These are phyloP conservation scores for Veloporphyrellus conicus DNA, from an alignment of 1,284 basidiomycete genomes.

Conservation along the genomic window DNA sequence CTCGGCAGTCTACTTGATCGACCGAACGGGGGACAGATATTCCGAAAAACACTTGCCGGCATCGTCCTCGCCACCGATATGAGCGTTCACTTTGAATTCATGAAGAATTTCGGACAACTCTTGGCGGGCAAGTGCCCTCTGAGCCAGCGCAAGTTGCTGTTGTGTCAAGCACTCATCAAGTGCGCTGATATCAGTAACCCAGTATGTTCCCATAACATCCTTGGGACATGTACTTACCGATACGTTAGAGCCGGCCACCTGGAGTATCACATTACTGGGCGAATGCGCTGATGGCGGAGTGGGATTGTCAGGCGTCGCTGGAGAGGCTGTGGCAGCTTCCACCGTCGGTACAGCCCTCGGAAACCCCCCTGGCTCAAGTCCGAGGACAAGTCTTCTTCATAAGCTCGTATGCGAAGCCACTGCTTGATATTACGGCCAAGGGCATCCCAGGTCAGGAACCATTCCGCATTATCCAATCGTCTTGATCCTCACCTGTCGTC, in stretches of 20 bases:
- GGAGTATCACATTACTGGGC: conserved; percentile 89
- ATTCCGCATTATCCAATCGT: neutral
- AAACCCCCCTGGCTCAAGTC: conserved; percentile 70
- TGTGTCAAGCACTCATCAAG: conserved; percentile 91
- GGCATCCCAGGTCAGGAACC: conserved; percentile 62
- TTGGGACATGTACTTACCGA: conserved; percentile 13
- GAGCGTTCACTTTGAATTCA: conserved; percentile 83
- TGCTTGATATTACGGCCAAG: conserved; percentile 70
- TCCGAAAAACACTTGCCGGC: conserved; percentile 71
- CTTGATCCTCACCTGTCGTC: conserved; percentile 16
- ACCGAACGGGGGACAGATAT: conserved; percentile 45
- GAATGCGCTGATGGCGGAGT: conserved; percentile 79
- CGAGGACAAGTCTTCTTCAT: conserved; percentile 90
- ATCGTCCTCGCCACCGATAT: conserved; percentile 91
- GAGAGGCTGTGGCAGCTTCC: conserved; percentile 76
- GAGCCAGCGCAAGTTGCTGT: conserved; percentile 56
- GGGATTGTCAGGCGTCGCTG: conserved; percentile 80
- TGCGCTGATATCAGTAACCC: conserved; percentile 97
- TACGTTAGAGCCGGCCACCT: conserved; percentile 78
- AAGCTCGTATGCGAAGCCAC: conserved; percentile 73
- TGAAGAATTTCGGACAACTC: conserved; percentile 56
- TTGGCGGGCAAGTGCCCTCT: conserved; percentile 43
- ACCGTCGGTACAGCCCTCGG: conserved; percentile 62
- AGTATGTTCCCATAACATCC: conserved; percentile 45
- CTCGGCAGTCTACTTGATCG: conserved; percentile 63